Evolutionary conservation across 768 basidiomycete species (phyloP), one percentile per base, ranked within the genome.

Genomic region (Hygrocybe punicea): DNA sequence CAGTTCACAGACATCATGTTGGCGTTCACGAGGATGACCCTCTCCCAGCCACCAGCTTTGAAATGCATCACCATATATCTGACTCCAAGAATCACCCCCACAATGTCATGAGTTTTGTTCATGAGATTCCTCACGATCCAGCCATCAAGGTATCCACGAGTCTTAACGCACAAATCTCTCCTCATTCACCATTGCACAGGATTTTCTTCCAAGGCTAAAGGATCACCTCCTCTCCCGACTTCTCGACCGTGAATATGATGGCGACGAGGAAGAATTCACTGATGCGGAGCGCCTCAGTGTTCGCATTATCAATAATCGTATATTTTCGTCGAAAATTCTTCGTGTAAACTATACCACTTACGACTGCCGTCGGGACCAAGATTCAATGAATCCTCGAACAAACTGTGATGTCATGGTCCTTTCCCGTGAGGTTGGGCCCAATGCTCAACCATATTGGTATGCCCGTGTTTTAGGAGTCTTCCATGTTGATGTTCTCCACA

Each of bases 281-380:
- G 61, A 53, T 6, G 54, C 51, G 47, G 64, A 59, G 21, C 61
- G 51, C 3, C 65, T 65, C 10, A 62, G 55, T 0, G 63, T 71
- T 4, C n/a, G 16, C 6, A 58, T 69, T 21, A 42, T 62, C 7
- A 66, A 71, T 52, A 56, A 69, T 56, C 59, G 39, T 35, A 65
- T 75, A 21, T 77, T 61, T 51, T 55, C 25, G 6, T 68, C 74
- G 52, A 70, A 69, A 33, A 60, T 66, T 4, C 13, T 78, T 2
- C 70, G 68, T 0, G 53, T 79, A 53, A 72, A 78, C 60, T 79
- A 75, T 51, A 79, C 77, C 0, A 76, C 76, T 1, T 82, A 81
- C 58, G 75, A 82, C 57, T 49, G 77, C 11, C 69, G 72, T 2
- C 69, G 73, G 1, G 60, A 61, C 4, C 75, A 78, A 56, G 79